These are phyloP conservation scores for Allium fistulosum DNA, from an alignment of 106 monocot genomes.

Conservation along the genomic window DNA sequence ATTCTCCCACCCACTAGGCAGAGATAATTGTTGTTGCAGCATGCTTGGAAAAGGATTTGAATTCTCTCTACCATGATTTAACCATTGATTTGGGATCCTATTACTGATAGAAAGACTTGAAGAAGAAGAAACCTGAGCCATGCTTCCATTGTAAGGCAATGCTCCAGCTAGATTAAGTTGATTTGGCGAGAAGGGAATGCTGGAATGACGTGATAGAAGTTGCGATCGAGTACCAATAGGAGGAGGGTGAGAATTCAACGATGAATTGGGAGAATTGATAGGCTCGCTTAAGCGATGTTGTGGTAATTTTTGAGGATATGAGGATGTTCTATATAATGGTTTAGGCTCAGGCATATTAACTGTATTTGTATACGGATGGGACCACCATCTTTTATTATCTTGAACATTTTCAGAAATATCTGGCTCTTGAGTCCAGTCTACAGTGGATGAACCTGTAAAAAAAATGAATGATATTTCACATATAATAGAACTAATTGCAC, in stretches of 20 bases:
- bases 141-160: too few relatives aligned
- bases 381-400: constrained; percentile 77
- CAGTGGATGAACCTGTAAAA: constrained; percentile 44
- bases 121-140: too few relatives aligned
- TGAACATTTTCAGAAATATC: constrained; percentile 49
- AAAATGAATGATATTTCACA: not conserved
- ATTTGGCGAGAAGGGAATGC: not conserved
- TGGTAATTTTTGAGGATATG: constrained; percentile 51
- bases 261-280: constrained; percentile 33
- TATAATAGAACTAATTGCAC: too few relatives aligned
- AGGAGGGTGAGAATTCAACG: constrained; percentile 55
- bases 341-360: constrained; percentile 35
- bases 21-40: constrained; percentile 38
- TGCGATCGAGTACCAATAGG: constrained; percentile 21
- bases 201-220: constrained; percentile 4
- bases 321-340: constrained; percentile 66
- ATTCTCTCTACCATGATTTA: not conserved
- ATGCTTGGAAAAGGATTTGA: constrained; percentile 23
- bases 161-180: too few relatives aligned
- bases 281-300: constrained; percentile 33
- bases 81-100: too few relatives aligned
- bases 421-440: constrained; percentile 56
- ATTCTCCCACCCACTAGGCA: constrained; percentile 19
- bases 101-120: too few relatives aligned
- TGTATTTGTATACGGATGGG: constrained; percentile 46